Conservation (phyloP, 1,139 yeast genomes). For the Kodamaea arcana region DNA sequence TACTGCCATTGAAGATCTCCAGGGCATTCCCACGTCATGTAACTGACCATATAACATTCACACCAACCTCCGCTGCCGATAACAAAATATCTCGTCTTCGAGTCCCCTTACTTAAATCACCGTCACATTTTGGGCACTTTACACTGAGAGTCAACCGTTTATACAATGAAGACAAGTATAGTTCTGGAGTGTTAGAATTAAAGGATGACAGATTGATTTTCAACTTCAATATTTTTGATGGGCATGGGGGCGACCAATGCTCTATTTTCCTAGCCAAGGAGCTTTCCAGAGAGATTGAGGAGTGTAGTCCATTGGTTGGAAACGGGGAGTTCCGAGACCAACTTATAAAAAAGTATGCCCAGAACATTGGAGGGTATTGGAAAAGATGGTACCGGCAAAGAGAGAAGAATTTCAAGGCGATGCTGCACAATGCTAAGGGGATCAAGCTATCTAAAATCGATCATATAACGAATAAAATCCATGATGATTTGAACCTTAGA, state of each 20-base stretch:
- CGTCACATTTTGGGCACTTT: conserved; percentile 77
- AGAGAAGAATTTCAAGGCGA: conserved; percentile 38
- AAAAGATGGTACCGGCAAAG: conserved; percentile 61
- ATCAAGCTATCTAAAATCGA: conserved; percentile 13
- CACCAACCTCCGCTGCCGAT: too few relatives aligned
- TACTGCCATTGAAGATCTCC: too few relatives aligned
- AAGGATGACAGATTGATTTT: conserved; percentile 32
- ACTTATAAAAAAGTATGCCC: conserved; percentile 47
- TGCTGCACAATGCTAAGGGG: conserved; percentile 25
- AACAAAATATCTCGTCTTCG: conserved; percentile 21
- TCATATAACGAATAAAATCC: conserved; percentile 6
- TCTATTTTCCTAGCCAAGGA: conserved; percentile 53
- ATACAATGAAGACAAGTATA: conserved; percentile 77
- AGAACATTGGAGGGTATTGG: conserved; percentile 86
- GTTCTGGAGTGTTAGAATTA: conserved; percentile 52
- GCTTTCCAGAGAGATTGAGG: conserved; percentile 56
- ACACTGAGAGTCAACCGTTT: conserved; percentile 72
- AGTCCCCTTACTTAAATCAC: conserved; percentile 62
- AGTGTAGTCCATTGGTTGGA: conserved; percentile 18
- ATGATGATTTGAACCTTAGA: conserved; percentile 56
- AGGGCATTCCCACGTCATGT: too few relatives aligned
- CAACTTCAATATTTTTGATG: conserved; percentile 79
- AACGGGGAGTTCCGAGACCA: conserved; percentile 31
- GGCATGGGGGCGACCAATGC: conserved; percentile 88
- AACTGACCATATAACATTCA: conserved; percentile 25